Base-by-base conservation (phyloP, 352 stramenopile genomes). In the Phytophthora foliorum region DNA sequence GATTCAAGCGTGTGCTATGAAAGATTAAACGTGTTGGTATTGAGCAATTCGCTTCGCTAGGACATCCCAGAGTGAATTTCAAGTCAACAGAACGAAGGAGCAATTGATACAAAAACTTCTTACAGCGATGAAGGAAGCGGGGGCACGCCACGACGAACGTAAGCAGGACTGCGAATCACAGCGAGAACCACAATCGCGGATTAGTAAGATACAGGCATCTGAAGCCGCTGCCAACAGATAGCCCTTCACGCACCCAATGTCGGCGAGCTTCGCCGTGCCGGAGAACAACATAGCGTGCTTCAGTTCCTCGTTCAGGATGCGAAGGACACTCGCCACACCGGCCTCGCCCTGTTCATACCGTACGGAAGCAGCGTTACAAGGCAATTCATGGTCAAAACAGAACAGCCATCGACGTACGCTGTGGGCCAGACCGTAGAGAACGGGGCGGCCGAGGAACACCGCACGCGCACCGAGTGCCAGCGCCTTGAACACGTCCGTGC, bases 401-500 rank as follows among this genome's bases (percentile, higher is more conserved):
- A 46, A 19, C 34, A 39, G 17, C 2, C 39, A 6, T 46, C 17
- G 39, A 48, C 78, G 41, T 84, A 93, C 97, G 53, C 89, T 97
- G 57, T 97, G 84, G 6, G 92, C 82, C 53, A 99, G 82, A 4
- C 92, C 90, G 75, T 97, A 99, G 44, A 99, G 94, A 19, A 99
- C 77, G 5, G 97, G 97, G 24, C 96, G 97, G 3, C 96, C 97
- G 44, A 99, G 72, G 36, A 98, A 96, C 16, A 99, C 96, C 0
- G 95, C 96, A 46, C 90, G 93, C 24, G 97, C 97, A 38, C 95
- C 95, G 34, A 98, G 78, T 4, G 94, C 95, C 11, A 98, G 67
- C 41, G 63, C 95, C 87, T 98, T 98, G 76, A 98, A 97, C 38
- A 97, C 91, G 72, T 99, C 97, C 0, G 95, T 99, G 48, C 97